A percentile compares a stretch with the other conserved stretches of the same genome.
Conservation (phyloP, 805 yeast species). For the Candida krabiensis region DNA sequence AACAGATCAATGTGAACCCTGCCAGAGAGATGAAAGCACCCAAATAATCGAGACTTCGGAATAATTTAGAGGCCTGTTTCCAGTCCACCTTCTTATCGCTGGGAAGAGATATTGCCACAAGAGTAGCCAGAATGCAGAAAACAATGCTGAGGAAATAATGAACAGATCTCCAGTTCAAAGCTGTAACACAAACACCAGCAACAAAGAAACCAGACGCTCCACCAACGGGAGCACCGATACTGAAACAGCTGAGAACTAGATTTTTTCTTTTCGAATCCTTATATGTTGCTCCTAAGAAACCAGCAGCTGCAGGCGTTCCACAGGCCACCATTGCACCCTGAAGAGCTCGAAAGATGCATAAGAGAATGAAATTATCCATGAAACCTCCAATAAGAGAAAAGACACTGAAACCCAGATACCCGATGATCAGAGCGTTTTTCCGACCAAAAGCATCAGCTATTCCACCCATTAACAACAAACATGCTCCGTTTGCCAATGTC, state of each 20-base stretch:
- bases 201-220: slow-evolving; percentile 42
- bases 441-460: slow-evolving; percentile 51
- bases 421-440: slow-evolving; percentile 36
- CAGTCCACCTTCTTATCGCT: slow-evolving; percentile 32
- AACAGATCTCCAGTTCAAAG: slow-evolving; percentile 42
- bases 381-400: slow-evolving; percentile 38
- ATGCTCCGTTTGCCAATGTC: slow-evolving; percentile 43
- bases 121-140: slow-evolving; percentile 27
- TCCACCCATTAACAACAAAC: slow-evolving; percentile 44
- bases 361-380: slow-evolving; percentile 35
- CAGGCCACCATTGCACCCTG: slow-evolving; percentile 46
- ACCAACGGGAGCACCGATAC: slow-evolving; percentile 51
- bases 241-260: slow-evolving; percentile 41
- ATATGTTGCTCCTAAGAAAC: slow-evolving; percentile 43
- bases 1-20: slow-evolving; percentile 42
- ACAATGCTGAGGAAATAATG: slow-evolving; percentile 43
- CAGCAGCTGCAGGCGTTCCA: slow-evolving; percentile 48
- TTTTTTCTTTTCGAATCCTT: slow-evolving; percentile 40
- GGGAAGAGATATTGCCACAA: slow-evolving; percentile 34
- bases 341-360: slow-evolving; percentile 43
- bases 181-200: slow-evolving; percentile 44
- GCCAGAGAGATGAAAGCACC: slow-evolving; percentile 42
- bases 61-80: slow-evolving; percentile 22
- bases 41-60: slow-evolving; percentile 37
- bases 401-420: slow-evolving; percentile 34